Conservation (phyloP, 257 asterid genomes). For the Capsicum pubescens region DNA sequence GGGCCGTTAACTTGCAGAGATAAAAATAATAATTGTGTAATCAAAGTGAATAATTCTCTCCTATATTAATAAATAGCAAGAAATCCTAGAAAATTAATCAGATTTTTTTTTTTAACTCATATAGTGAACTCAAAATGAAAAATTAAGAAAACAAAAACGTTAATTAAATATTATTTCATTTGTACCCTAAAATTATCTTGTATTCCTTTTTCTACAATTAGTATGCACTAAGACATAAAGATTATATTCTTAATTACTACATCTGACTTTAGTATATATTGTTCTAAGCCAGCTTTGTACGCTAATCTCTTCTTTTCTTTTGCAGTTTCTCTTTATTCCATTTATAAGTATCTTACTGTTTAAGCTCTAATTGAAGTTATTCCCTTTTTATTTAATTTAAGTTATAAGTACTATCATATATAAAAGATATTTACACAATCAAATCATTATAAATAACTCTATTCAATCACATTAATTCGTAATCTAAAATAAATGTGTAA, state of each 20-base stretch:
- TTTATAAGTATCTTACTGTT: slow-evolving; percentile 17
- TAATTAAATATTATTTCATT: neutral
- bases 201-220: neutral
- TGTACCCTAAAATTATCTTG: neutral
- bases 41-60: neutral
- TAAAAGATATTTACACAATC: too few relatives aligned
- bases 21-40: neutral
- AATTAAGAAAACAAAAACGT: neutral
- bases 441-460: too few relatives aligned
- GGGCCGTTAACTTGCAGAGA: neutral
- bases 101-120: neutral
- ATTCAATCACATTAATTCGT: too few relatives aligned
- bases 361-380: slow-evolving; percentile 23
- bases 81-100: neutral
- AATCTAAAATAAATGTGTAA: too few relatives aligned
- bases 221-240: neutral
- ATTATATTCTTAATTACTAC: neutral
- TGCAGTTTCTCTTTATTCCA: slow-evolving; percentile 25
- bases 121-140: neutral
- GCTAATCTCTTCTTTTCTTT: neutral
- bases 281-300: neutral
- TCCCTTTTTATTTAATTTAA: too few relatives aligned
- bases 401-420: too few relatives aligned
- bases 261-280: neutral
- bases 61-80: neutral